Evolutionary conservation across 257 asterid genomes (phyloP).

Genomic region (Solanum dulcamara): DNA sequence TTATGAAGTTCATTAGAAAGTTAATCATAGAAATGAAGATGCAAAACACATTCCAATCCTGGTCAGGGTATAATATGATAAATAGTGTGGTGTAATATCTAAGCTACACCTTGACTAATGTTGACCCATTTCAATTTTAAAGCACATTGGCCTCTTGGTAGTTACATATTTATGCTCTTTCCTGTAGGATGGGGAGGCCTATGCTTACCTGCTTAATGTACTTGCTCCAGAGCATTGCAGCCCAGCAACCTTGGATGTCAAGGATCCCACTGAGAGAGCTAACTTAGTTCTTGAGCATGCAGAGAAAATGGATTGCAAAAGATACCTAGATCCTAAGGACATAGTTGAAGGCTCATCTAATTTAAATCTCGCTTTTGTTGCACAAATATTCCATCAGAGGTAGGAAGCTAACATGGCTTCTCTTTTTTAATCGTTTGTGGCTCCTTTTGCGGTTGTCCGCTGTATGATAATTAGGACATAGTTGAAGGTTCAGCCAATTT

Average conservation of each 20-base stretch:
- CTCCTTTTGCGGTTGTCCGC: neutral
- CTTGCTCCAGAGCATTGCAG: slow-evolving; percentile 94
- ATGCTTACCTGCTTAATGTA: slow-evolving; percentile 86
- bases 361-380: slow-evolving; percentile 93
- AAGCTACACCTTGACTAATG: neutral
- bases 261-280: slow-evolving; percentile 81
- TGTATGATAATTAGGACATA: slow-evolving; percentile 16
- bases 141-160: neutral
- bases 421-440: neutral
- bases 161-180: neutral
- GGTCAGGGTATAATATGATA: neutral
- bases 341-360: slow-evolving; percentile 83
- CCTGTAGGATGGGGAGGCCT: slow-evolving; percentile 95
- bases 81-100: neutral
- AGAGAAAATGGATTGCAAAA: slow-evolving; percentile 92
- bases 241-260: slow-evolving; percentile 71
- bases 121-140: neutral
- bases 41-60: neutral
- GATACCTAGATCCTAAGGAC: slow-evolving; percentile 81
- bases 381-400: slow-evolving; percentile 97
- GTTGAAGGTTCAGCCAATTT: slow-evolving; percentile 73
- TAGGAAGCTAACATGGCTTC: slow-evolving; percentile 12
- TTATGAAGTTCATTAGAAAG: neutral
- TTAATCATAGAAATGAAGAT: neutral
- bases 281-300: slow-evolving; percentile 95